Base-by-base conservation (phyloP, 108 stramenopile genomes). In the Ochromonas danica region DNA sequence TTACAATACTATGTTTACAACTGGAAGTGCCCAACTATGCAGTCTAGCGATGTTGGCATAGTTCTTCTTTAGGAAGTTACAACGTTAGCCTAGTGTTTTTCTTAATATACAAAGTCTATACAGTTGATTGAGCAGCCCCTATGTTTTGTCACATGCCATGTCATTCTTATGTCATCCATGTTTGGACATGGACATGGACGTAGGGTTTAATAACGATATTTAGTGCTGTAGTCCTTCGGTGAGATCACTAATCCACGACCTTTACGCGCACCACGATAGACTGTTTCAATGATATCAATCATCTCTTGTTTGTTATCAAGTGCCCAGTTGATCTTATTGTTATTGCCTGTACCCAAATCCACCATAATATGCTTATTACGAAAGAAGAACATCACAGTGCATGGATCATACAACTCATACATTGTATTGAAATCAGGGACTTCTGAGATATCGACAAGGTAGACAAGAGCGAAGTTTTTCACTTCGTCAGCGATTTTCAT, bases 1-100 rank as follows among this genome's bases (percentile, higher is more conserved):
- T 86, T 99, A 31, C 96, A 99, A 85, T 98, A 99, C 88, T 98
- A 99, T 87, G 86, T 99, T 33, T 99, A 96, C 93, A 99, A 99
- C 85, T 99, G 97, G 97, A 79, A 82, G 22, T 84, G 87, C 75
- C 38, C 89, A 82, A 71, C 92, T 90, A 94, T 99, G 90, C 78
- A 88, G 71, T 78, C 94, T 6, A 60, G 77, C 33, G 93, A 97
- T 39, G 91, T 97, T 10, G 98, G 97, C 3, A 83, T 99, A 3
- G 97, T 99, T 38, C 82, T 99, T 71, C 88, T 98, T 63, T 99
- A 94, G 3, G 45, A 51, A 51, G n/a, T n/a, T n/a, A n/a, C n/a
- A n/a, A n/a, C n/a, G n/a, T n/a, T n/a, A n/a, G n/a, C n/a, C n/a
- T n/a, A n/a, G n/a, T n/a, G n/a, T n/a, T n/a, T n/a, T n/a, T n/a